Evolutionary conservation across 129 eudicot genomes (phyloP).

Genomic region (Erigeron canadensis): DNA sequence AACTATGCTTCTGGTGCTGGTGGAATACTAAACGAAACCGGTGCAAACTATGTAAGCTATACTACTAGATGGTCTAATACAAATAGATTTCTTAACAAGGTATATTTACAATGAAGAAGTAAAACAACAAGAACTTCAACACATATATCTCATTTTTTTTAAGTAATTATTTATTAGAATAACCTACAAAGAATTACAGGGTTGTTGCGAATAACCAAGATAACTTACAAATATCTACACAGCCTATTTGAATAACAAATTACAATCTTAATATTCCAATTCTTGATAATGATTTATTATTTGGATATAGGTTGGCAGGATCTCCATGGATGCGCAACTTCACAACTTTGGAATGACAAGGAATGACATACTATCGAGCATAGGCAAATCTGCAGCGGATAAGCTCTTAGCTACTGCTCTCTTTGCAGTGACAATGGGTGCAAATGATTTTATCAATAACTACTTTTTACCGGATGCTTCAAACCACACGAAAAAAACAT

Average conservation of each 20-base stretch:
- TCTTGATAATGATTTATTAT: not conserved
- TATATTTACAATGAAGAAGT: not conserved
- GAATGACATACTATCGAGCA: conserved; percentile 44
- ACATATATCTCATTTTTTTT: too few relatives aligned
- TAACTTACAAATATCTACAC: too few relatives aligned
- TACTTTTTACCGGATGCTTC: conserved; percentile 44
- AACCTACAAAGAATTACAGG: too few relatives aligned
- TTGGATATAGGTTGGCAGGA: conserved; percentile 58
- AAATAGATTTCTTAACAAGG: not conserved
- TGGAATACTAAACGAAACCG: conserved; percentile 65
- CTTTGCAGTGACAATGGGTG: conserved; percentile 60
- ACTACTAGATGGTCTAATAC: not conserved
- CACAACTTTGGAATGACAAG: conserved; percentile 73
- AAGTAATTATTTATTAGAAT: too few relatives aligned
- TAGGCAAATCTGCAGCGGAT: conserved; percentile 49
- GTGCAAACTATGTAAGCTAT: conserved; percentile 65
- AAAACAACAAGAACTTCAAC: not conserved
- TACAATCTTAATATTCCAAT: too few relatives aligned
- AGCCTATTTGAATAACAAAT: too few relatives aligned
- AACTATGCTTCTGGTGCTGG: conserved; percentile 90
- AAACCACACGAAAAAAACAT: not conserved
- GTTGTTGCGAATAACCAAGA: too few relatives aligned
- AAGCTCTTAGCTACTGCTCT: conserved; percentile 47
- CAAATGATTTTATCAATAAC: conserved; percentile 82
- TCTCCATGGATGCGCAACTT: conserved; percentile 65